These are phyloP conservation scores for Hansenula lynferdii DNA, from an alignment of 1,139 yeast genomes.

Conservation along the genomic window DNA sequence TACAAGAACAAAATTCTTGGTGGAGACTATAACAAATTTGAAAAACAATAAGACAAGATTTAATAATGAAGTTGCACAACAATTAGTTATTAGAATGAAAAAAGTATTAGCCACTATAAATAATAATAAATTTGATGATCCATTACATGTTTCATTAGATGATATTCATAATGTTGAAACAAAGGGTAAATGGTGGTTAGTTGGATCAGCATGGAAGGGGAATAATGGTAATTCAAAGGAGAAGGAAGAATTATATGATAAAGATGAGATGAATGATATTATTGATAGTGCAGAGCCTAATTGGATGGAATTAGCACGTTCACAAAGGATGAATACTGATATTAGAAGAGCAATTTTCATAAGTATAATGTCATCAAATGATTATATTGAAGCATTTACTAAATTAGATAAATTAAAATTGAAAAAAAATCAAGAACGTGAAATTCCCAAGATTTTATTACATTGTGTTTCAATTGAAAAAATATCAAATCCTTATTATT, in stretches of 20 bases:
- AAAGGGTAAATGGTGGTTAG: conserved; percentile 97
- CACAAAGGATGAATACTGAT: conserved; percentile 94
- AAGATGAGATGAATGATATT: conserved; percentile 23
- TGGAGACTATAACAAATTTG: conserved; percentile 80
- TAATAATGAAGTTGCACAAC: conserved; percentile 41
- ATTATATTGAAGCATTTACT: conserved; percentile 81
- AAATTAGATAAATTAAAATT: conserved; percentile 76
- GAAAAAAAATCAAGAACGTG: conserved; percentile 80
- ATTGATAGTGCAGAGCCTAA: conserved; percentile 46
- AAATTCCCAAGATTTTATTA: conserved; percentile 76
- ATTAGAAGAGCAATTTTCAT: conserved; percentile 90
- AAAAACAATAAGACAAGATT: conserved; percentile 69
- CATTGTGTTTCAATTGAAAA: conserved; percentile 87
- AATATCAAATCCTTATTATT: conserved; percentile 87
- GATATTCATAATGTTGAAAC: conserved; percentile 76
- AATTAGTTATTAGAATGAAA: conserved; percentile 55
- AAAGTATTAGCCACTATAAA: conserved; percentile 55
- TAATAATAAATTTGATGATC: conserved; percentile 51
- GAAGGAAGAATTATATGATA: conserved; percentile 14
- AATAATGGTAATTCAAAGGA: too few relatives aligned
- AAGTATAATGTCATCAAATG: conserved; percentile 93
- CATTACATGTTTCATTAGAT: conserved; percentile 76
- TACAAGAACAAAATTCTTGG: conserved; percentile 74
- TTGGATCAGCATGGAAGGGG: conserved; percentile 96
- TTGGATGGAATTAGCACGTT: conserved; percentile 82